A percentile compares a stretch with the other conserved stretches of the same genome.
Evolutionary conservation across 495 filamentous ascomycete genomes (phyloP).

Genomic region (Filosporella fistucella): DNA sequence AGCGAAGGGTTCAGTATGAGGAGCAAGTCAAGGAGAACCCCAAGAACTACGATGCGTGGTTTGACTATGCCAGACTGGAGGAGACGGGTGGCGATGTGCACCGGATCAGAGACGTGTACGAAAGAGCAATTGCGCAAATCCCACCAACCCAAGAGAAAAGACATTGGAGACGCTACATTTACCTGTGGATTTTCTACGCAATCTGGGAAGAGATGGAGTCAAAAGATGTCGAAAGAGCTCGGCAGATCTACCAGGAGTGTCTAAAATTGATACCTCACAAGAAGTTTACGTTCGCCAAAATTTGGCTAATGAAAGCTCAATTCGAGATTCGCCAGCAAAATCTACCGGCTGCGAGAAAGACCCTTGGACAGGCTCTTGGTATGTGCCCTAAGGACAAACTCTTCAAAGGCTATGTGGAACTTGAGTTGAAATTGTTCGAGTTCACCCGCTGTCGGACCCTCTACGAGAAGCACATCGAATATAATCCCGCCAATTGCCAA

Average conservation of each 20-base stretch:
- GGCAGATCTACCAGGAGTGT: conserved; percentile 87
- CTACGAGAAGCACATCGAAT: conserved; percentile 90
- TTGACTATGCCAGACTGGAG: conserved; percentile 90
- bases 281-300: conserved; percentile 94
- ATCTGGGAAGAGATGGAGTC: conserved; percentile 87
- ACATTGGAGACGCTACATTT: conserved; percentile 96
- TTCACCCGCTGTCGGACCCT: conserved; percentile 85
- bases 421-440: conserved; percentile 89
- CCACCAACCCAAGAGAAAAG: conserved; percentile 95
- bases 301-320: conserved; percentile 90
- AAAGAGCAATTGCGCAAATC: conserved; percentile 92
- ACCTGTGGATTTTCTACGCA: conserved; percentile 97
- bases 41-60: conserved; percentile 94
- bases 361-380: conserved; percentile 82
- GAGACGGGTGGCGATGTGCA: conserved; percentile 77
- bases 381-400: conserved; percentile 95
- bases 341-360: conserved; percentile 75
- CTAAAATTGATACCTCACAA: conserved; percentile 89
- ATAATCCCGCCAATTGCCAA: conserved; percentile 81
- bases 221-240: conserved; percentile 73
- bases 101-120: conserved; percentile 85
- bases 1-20: conserved; percentile 89
- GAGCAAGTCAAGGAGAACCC: conserved; percentile 89
- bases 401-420: conserved; percentile 87
- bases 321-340: conserved; percentile 89